A percentile compares a stretch with the other conserved stretches of the same genome.
These are phyloP conservation scores for Kazachstania sp. DNA, from an alignment of 1,139 yeast species.

Conservation along the genomic window DNA sequence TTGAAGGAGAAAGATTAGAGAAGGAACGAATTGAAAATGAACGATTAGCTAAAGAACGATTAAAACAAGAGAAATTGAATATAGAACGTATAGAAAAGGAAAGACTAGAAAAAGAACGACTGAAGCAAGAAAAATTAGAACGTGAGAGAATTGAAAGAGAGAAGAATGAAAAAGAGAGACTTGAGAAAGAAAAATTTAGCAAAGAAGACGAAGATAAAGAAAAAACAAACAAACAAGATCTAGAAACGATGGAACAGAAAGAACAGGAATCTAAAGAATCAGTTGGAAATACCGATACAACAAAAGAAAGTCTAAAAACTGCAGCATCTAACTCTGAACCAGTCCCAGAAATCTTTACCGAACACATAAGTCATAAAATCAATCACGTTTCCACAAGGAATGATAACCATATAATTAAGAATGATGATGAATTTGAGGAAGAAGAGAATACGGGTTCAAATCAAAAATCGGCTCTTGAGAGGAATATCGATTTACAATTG, in stretches of 20 bases:
- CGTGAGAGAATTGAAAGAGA: neutral
- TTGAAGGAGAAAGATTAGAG: neutral
- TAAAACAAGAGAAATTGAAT: neutral
- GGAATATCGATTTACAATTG: neutral
- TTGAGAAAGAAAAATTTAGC: neutral
- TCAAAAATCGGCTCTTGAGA: neutral
- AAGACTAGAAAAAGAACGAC: neutral
- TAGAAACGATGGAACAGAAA: too few relatives aligned
- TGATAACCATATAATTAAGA: neutral
- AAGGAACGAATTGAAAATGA: slow-evolving; percentile 1
- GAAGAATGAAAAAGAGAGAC: neutral
- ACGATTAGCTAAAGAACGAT: neutral
- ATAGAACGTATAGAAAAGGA: neutral
- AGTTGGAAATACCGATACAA: neutral
- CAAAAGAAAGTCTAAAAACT: neutral
- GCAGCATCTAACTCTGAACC: neutral
- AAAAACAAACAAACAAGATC: neutral
- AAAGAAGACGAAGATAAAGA: neutral
- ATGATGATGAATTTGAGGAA: slow-evolving; percentile 1
- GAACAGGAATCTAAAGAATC: too few relatives aligned
- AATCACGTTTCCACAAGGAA: neutral
- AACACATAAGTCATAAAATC: slow-evolving; percentile 1
- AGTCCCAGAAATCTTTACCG: neutral
- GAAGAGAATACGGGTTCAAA: neutral
- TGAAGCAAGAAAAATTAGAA: neutral